phyloP scores from a whole-genome alignment of 2,329 filamentous ascomycete species.

The Colletotrichum sp. region DNA sequence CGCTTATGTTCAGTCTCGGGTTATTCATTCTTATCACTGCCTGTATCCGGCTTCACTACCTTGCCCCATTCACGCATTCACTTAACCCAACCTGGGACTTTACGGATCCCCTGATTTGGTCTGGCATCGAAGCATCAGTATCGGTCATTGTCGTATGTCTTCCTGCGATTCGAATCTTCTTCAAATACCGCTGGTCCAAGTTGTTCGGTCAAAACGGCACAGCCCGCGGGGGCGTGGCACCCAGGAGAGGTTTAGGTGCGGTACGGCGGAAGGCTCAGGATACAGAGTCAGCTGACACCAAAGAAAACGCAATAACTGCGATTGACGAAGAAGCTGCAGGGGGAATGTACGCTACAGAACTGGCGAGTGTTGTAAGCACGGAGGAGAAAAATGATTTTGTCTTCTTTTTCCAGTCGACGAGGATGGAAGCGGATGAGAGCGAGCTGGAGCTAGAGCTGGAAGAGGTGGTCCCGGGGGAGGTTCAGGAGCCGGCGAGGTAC shows the following conservation, averaged over 20 bases:
- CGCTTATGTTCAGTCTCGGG: conserved; percentile 42
- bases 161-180: conserved; percentile 40
- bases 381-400: background rate
- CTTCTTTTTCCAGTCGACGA: background rate
- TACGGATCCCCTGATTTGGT: conserved; percentile 45
- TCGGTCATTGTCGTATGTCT: conserved; percentile 46
- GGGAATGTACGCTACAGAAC: background rate
- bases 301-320: background rate
- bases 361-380: background rate
- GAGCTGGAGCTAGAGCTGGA: conserved; percentile 28
- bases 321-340: background rate
- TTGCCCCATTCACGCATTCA: conserved; percentile 35
- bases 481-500: background rate
- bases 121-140: conserved; percentile 44
- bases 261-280: background rate
- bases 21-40: conserved; percentile 40
- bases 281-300: background rate
- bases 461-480: background rate
- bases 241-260: background rate
- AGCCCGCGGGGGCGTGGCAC: background rate
- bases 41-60: conserved; percentile 38
- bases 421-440: conserved; percentile 25
- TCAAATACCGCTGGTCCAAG: conserved; percentile 18
- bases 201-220: background rate
- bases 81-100: conserved; percentile 47